Evolutionary conservation across 106 monocot species (phyloP).

Genomic region (Dendrobium huoshanense): DNA sequence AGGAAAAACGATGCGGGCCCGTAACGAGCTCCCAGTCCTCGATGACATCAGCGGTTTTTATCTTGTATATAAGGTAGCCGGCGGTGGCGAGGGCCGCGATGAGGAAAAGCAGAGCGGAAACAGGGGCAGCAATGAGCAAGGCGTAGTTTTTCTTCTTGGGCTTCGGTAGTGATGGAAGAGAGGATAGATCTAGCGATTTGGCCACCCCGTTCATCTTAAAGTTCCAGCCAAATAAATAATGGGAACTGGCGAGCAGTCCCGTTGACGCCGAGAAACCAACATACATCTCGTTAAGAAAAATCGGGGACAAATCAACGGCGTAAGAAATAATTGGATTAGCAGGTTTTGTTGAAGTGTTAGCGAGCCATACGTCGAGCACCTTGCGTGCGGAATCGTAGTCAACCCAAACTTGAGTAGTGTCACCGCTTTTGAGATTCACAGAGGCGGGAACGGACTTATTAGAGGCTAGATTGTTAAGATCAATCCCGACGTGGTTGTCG

Average conservation of each 20-base stretch:
- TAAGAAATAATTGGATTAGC: constrained; percentile 1
- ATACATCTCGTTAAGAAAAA: constrained; percentile 4
- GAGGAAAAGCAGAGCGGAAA: constrained; percentile 11
- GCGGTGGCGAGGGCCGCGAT: not conserved
- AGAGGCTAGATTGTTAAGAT: constrained; percentile 11
- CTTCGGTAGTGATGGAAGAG: constrained; percentile 16
- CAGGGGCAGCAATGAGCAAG: constrained; percentile 16
- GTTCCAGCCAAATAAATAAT: constrained; percentile 11
- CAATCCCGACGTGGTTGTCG: constrained; percentile 13
- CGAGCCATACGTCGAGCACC: constrained; percentile 8
- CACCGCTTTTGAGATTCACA: constrained; percentile 4
- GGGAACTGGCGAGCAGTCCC: constrained; percentile 2
- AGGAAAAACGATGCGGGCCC: constrained; percentile 45
- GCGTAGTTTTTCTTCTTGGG: constrained; percentile 24
- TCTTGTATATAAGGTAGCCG: constrained; percentile 25
- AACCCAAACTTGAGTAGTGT: constrained; percentile 11
- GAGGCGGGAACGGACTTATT: constrained; percentile 9
- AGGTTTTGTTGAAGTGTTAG: not conserved
- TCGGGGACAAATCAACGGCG: not conserved
- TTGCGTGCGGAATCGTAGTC: constrained; percentile 4
- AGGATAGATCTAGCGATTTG: constrained; percentile 17
- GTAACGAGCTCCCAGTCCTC: constrained; percentile 47
- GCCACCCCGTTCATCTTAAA: constrained; percentile 16
- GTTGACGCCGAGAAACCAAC: constrained; percentile 14
- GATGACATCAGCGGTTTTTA: constrained; percentile 38